Evolutionary conservation across 768 basidiomycete species (phyloP), one percentile per base, ranked within the genome.

Genomic region (Tylopilus vinaceipallidus): DNA sequence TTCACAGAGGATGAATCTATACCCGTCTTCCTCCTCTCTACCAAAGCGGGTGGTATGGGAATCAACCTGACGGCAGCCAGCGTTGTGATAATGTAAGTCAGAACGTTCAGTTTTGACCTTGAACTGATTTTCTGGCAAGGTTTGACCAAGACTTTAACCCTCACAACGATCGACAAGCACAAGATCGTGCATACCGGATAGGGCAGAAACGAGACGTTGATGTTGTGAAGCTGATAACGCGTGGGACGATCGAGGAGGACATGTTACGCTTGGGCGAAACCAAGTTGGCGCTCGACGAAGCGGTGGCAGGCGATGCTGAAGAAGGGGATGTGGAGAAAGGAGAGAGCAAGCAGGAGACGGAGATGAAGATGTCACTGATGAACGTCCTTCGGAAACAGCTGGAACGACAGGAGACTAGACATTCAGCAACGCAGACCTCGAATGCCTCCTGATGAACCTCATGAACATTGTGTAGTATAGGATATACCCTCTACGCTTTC

Each of bases 121-220:
- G 45, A 2, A 53, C 20, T 36, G 2, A 22, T 36, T 56, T n/a
- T 39, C 44, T 66, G 50, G 36, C 24, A 50, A 89, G 87, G 82
- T 97, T 94, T 64, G 95, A 99, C 65, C 94, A 95, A 64, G 95
- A 98, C 66, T 99, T 98, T 71, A 98, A 98, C 66, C 91, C 91
- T 4, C 91, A 93, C 71, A 99, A 99, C 66, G 97, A 98, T 70
- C 83, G 88, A 53, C 97, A 99, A 71, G 97, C 97, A 1, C 93
- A 95, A 52, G 97, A 99, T 68, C 84, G 97, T 29, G 94, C 94
- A 22, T 98, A 98, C 69, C 88, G 97, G 23, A 97, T 99, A 56
- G 95, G 93, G 20, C 94, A 97, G 68, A 92, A 90, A 64, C 83
- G 86, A 43, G 86, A 95, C 56, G 95, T 98, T 10, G 92, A 95